phyloP scores from a whole-genome alignment of 768 basidiomycete species.

The Suillus placidus region DNA sequence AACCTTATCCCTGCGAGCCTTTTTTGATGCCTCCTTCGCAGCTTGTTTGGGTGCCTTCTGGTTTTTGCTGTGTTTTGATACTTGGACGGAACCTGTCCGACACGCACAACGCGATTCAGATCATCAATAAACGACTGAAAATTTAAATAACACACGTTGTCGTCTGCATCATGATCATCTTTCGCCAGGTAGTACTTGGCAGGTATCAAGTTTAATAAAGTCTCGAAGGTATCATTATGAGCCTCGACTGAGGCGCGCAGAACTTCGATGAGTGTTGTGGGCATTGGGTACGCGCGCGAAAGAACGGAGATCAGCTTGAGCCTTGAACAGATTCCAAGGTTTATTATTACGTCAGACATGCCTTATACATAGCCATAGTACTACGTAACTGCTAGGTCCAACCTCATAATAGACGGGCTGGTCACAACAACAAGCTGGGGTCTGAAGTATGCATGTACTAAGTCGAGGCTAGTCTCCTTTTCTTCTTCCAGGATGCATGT shows the following conservation, averaged over 20 bases:
- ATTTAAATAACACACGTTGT: constrained; percentile 16
- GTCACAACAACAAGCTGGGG: background rate
- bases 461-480: background rate
- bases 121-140: background rate
- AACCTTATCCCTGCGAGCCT: constrained; percentile 87
- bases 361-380: background rate
- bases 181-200: constrained; percentile 76
- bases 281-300: constrained; percentile 40
- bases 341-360: background rate
- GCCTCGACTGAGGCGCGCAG: constrained; percentile 70
- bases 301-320: background rate
- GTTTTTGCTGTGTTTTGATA: constrained; percentile 88
- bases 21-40: constrained; percentile 86
- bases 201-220: constrained; percentile 82
- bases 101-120: background rate
- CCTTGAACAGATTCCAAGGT: background rate
- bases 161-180: constrained; percentile 14
- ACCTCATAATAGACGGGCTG: too few relatives aligned
- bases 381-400: too few relatives aligned
- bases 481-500: background rate
- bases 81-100: constrained; percentile 37
- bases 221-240: constrained; percentile 78
- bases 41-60: constrained; percentile 82
- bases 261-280: constrained; percentile 44
- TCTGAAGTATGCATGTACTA: background rate